Evolutionary conservation across 1,139 yeast species (phyloP).

Genomic region (Protomyces arabidopsidicola): DNA sequence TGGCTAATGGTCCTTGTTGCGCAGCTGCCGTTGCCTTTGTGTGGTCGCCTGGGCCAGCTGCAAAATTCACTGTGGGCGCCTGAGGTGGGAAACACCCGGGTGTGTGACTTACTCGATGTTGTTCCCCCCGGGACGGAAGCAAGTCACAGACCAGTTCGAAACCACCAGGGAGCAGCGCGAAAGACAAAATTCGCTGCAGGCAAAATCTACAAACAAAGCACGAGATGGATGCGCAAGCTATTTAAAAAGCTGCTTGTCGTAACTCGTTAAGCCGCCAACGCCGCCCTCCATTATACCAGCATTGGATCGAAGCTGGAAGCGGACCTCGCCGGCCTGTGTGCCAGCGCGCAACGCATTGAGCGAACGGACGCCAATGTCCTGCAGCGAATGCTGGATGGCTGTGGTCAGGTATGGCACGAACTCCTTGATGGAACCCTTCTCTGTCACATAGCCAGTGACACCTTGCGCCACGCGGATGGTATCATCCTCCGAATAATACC

Average conservation of each 20-base stretch:
- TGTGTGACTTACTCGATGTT: too few species aligned
- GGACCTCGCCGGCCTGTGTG: slow-evolving; percentile 64
- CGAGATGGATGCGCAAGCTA: not conserved
- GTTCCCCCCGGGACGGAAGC: too few species aligned
- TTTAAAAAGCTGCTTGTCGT: slow-evolving; percentile 73
- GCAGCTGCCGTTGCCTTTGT: too few species aligned
- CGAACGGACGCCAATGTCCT: slow-evolving; percentile 87
- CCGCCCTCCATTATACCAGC: slow-evolving; percentile 99
- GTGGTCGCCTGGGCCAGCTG: too few species aligned
- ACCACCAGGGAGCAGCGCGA: too few species aligned
- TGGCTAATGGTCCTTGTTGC: too few species aligned
- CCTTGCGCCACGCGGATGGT: slow-evolving; percentile 98
- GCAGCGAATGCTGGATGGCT: slow-evolving; percentile 98
- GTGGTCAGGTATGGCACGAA: slow-evolving; percentile 89
- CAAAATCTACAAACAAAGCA: not conserved
- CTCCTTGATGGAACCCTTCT: slow-evolving; percentile 91
- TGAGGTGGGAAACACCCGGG: too few species aligned
- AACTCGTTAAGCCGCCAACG: slow-evolving; percentile 91
- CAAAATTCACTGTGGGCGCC: too few species aligned
- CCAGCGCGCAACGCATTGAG: slow-evolving; percentile 58
- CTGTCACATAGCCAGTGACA: slow-evolving; percentile 94
- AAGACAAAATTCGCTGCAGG: too few species aligned
- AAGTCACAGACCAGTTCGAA: too few species aligned
- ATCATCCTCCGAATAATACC: slow-evolving; percentile 95
- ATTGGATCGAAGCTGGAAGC: slow-evolving; percentile 97